A percentile compares a stretch with the other conserved stretches of the same genome.
Conservation (phyloP, 2,329 filamentous ascomycete species). For the Aciculosporium take region DNA sequence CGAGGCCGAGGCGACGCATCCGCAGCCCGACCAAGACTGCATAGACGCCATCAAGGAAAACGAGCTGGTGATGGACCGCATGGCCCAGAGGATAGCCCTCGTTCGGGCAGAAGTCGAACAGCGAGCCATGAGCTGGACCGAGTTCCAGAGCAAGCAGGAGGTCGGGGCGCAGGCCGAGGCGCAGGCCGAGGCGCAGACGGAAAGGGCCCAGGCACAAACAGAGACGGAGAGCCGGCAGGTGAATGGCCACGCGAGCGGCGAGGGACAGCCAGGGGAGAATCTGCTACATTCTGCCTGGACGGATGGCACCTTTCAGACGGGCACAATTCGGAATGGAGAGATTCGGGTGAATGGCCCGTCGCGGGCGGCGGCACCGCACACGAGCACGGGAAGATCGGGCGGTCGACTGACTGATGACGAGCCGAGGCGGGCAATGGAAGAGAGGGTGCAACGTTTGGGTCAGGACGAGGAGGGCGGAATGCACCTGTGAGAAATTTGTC, state of each 20-base stretch:
- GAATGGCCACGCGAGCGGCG: neutral
- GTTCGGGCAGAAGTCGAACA: slow-evolving; percentile 50
- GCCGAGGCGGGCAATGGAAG: slow-evolving; percentile 39
- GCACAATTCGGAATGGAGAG: slow-evolving; percentile 37
- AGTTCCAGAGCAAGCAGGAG: slow-evolving; percentile 37
- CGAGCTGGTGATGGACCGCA: slow-evolving; percentile 50
- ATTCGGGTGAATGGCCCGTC: slow-evolving; percentile 27
- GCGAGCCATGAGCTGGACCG: slow-evolving; percentile 41
- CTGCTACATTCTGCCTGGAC: slow-evolving; percentile 35
- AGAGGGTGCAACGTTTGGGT: slow-evolving; percentile 33
- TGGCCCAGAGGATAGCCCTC: slow-evolving; percentile 50
- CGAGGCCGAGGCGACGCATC: neutral
- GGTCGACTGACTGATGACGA: slow-evolving; percentile 45
- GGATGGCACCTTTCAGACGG: slow-evolving; percentile 50
- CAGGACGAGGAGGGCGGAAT: slow-evolving; percentile 39
- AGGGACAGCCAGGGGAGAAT: slow-evolving; percentile 2
- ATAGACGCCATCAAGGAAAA: slow-evolving; percentile 62
- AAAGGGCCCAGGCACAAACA: slow-evolving; percentile 7
- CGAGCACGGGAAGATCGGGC: slow-evolving; percentile 13
- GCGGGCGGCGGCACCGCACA: slow-evolving; percentile 9
- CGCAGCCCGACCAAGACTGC: slow-evolving; percentile 50
- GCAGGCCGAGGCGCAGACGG: slow-evolving; percentile 4
- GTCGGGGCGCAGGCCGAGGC: slow-evolving; percentile 18
- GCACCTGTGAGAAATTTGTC: slow-evolving; percentile 33
- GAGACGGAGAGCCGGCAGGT: neutral